Conservation (phyloP, 345 rosid species). For the Anacardium occidentale region DNA sequence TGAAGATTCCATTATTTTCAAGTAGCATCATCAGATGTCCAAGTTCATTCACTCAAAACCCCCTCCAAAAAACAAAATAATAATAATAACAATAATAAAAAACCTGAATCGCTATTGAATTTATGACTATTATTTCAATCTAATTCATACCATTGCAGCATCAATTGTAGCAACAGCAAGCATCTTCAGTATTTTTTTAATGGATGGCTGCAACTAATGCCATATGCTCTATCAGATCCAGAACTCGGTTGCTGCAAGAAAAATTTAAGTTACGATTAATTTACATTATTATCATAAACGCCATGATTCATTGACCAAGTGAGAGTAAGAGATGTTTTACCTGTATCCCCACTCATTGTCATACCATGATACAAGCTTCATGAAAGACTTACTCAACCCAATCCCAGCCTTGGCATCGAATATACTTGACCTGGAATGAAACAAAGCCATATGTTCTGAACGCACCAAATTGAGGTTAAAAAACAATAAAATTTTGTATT, state of each 20-base stretch:
- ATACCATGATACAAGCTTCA: slow-evolving; percentile 93
- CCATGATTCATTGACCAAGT: neutral
- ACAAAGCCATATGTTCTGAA: neutral
- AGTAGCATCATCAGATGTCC: too few relatives aligned
- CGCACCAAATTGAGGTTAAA: neutral
- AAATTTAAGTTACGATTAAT: slow-evolving; percentile 2
- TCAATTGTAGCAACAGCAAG: neutral
- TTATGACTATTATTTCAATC: slow-evolving; percentile 7
- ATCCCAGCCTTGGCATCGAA: slow-evolving; percentile 98
- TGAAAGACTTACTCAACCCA: slow-evolving; percentile 74
- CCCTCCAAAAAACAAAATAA: too few relatives aligned
- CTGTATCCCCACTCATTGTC: slow-evolving; percentile 99
- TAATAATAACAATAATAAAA: too few relatives aligned
- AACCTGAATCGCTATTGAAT: too few relatives aligned
- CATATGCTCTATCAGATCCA: slow-evolving; percentile 96
- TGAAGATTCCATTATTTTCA: too few relatives aligned
- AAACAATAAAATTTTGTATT: neutral
- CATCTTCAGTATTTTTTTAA: slow-evolving; percentile 16
- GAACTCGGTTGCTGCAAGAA: slow-evolving; percentile 82
- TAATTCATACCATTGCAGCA: slow-evolving; percentile 1
- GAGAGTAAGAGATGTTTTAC: slow-evolving; percentile 34
- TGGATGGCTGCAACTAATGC: slow-evolving; percentile 69
- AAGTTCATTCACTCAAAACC: too few relatives aligned
- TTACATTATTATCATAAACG: neutral
- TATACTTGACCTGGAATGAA: slow-evolving; percentile 79